These are phyloP conservation scores for Yamadazyma ubonensis DNA, from an alignment of 805 yeast species.

Conservation along the genomic window DNA sequence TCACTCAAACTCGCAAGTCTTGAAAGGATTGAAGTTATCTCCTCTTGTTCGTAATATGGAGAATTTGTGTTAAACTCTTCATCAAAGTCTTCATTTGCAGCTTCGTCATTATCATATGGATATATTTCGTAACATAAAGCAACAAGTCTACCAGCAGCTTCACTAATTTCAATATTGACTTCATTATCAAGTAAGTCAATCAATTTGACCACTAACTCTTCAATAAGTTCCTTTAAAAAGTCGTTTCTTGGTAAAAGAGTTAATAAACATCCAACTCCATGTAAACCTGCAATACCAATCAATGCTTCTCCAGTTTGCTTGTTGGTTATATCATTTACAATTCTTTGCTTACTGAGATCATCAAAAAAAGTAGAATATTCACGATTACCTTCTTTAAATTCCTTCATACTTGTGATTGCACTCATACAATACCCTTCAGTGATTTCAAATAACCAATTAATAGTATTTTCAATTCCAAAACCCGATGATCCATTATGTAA, in stretches of 20 bases:
- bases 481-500: conserved; percentile 50
- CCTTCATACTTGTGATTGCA: conserved; percentile 28
- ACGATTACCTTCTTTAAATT: conserved; percentile 41
- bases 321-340: conserved; percentile 32
- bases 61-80: conserved; percentile 44
- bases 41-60: conserved; percentile 56
- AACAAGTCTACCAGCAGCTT: conserved; percentile 54
- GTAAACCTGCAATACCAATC: conserved; percentile 44
- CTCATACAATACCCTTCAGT: conserved; percentile 39
- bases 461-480: conserved; percentile 48
- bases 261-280: conserved; percentile 46
- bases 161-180: conserved; percentile 44
- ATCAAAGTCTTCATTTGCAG: conserved; percentile 35
- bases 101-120: conserved; percentile 40
- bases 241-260: conserved; percentile 46
- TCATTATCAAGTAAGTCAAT: conserved; percentile 44
- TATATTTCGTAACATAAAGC: conserved; percentile 57
- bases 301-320: conserved; percentile 33
- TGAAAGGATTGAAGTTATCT: conserved; percentile 39
- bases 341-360: conserved; percentile 32
- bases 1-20: conserved; percentile 51
- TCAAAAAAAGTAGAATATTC: conserved; percentile 41
- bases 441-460: conserved; percentile 43
- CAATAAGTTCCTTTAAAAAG: conserved; percentile 41
- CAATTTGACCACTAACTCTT: conserved; percentile 35